Evolutionary conservation across 2,329 filamentous ascomycete species (phyloP), one percentile per base, ranked within the genome.

Genomic region (Colletotrichum musicola): DNA sequence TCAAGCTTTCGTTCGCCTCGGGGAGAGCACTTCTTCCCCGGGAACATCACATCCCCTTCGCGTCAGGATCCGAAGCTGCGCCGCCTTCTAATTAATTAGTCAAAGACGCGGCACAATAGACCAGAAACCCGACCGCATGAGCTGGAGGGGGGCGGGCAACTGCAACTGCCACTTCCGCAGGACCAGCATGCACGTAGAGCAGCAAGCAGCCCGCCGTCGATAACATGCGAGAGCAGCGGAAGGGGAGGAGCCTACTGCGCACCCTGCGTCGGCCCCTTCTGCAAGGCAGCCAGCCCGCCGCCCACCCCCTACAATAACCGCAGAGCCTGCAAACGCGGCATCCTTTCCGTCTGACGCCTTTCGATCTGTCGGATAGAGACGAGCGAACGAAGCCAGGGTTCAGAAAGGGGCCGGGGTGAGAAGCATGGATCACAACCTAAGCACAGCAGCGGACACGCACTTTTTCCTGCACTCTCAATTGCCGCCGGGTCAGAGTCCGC

Each of bases 131-230:
- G 44, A 25, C 38, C 42, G 53, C 54, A 64, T 64, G 46, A 56
- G 16, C 51, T n/a, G 5, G 64, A 22, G 42, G 18, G 42, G 10
- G 44, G 49, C 44, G 18, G 30, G 27, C 40, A 47, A 18, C 20
- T 46, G 20, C 22, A 64, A 47, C 49, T 61, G 60, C 64, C 54
- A 64, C 53, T 47, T 27, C 64, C 47, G 54, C 64, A 58, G 22
- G 35, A 44, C 35, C 7, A n/a, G n/a, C 18, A 38, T 25, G 46
- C 44, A 50, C 6, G 22, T 12, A 35, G 30, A 35, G 18, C 20
- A 46, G 46, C 20, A 20, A 42, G 6, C 57, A 40, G 46, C 46
- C 46, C 47, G 47, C 16, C 35, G 27, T 49, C 25, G 10, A 16
- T 22, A 38, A 20, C 40, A 58, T 20, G 27, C 6, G 18, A n/a